A percentile compares a stretch with the other conserved stretches of the same genome.
phyloP scores from a whole-genome alignment of 169 alveolate genomes.

The Eimeria necatrix region DNA sequence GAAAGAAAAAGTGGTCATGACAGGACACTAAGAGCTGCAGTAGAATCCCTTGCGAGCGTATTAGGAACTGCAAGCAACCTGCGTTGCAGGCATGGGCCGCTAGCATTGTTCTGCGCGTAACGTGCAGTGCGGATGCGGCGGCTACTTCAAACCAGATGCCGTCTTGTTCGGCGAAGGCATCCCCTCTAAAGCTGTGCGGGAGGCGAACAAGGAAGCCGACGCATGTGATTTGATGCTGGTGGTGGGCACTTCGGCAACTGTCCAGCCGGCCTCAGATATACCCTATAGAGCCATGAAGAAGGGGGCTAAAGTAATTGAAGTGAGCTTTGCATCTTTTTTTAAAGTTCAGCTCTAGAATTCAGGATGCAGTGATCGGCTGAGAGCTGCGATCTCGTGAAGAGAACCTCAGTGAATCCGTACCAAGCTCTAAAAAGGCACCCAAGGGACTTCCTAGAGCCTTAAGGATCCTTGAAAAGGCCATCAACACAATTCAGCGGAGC shows the following conservation, averaged over 20 bases:
- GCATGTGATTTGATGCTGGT: slow-evolving; percentile 80
- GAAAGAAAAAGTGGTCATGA: not conserved
- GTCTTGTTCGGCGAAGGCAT: slow-evolving; percentile 82
- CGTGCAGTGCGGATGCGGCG: slow-evolving; percentile 78
- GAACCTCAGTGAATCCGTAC: not conserved
- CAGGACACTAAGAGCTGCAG: too few species aligned
- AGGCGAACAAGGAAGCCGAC: slow-evolving; percentile 72
- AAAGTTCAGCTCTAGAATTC: not conserved
- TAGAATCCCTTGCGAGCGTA: too few species aligned
- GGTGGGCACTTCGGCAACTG: slow-evolving; percentile 81
- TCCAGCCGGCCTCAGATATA: slow-evolving; percentile 73
- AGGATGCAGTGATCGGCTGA: not conserved
- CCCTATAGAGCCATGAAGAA: slow-evolving; percentile 72
- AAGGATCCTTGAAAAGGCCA: too few species aligned
- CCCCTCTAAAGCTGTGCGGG: slow-evolving; percentile 50
- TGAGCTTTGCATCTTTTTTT: not conserved
- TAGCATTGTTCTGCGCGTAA: too few species aligned
- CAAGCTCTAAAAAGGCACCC: too few species aligned
- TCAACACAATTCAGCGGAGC: too few species aligned
- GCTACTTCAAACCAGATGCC: slow-evolving; percentile 80
- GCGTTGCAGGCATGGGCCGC: too few species aligned
- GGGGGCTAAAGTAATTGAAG: slow-evolving; percentile 79
- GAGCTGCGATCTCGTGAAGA: not conserved
- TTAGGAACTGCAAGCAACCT: too few species aligned
- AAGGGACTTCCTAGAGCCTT: too few species aligned